phyloP scores from a whole-genome alignment of 1,139 yeast species.

The Diutina rugosa region DNA sequence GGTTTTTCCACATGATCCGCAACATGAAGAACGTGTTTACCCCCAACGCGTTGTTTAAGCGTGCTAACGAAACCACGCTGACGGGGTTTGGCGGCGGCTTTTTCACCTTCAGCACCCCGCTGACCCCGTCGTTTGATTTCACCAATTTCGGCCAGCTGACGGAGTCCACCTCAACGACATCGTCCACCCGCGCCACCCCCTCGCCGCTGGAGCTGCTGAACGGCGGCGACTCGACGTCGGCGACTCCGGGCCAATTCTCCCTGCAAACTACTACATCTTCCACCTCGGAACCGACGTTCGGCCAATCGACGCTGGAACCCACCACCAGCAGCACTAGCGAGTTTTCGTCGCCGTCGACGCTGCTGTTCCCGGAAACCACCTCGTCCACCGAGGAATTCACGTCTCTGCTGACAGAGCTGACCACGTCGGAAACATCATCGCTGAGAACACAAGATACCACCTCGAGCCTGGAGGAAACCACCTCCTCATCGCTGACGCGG shows the following conservation, averaged over 20 bases:
- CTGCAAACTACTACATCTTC: not conserved
- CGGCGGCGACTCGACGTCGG: not conserved
- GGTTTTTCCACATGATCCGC: slow-evolving; percentile 1
- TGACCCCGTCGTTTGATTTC: not conserved
- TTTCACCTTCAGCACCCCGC: not conserved
- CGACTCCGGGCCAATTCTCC: not conserved
- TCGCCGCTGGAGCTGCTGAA: not conserved
- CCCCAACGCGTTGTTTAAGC: not conserved
- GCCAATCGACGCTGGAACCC: not conserved
- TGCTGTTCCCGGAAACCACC: not conserved
- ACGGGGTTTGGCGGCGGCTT: not conserved
- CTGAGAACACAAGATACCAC: not conserved
- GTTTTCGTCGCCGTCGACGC: not conserved
- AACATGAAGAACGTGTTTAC: not conserved
- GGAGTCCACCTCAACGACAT: not conserved
- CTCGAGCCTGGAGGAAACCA: not conserved
- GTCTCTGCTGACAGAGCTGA: not conserved
- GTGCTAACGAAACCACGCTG: not conserved
- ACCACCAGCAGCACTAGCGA: not conserved
- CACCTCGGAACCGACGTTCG: not conserved
- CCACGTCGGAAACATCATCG: not conserved
- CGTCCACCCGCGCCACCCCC: not conserved
- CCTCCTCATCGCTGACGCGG: not conserved
- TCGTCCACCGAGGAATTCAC: not conserved
- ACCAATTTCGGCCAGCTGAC: not conserved